These are phyloP conservation scores for Nitzschia sp. DNA, from an alignment of 108 stramenopile species.

Conservation along the genomic window DNA sequence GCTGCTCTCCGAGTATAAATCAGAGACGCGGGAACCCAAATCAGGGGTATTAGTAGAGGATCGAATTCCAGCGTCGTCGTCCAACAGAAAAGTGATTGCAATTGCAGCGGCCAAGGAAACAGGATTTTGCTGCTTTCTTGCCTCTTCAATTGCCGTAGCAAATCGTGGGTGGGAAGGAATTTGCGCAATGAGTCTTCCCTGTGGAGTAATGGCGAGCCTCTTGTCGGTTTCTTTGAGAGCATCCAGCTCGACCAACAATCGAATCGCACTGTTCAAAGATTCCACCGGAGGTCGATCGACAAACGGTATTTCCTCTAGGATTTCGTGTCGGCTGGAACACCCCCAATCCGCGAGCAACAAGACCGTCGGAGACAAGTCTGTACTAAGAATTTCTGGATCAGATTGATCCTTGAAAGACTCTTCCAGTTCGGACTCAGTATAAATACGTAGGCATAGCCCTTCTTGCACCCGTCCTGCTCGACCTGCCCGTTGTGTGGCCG, in stretches of 20 bases:
- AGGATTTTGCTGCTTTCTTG: slow-evolving; percentile 12
- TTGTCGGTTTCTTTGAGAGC: slow-evolving; percentile 26
- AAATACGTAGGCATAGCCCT: slow-evolving; percentile 80
- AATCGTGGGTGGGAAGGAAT: slow-evolving; percentile 82
- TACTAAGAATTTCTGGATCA: slow-evolving; percentile 69
- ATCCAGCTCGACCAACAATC: slow-evolving; percentile 50
- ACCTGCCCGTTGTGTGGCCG: slow-evolving; percentile 79
- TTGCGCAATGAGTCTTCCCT: slow-evolving; percentile 53
- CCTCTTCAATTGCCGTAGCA: slow-evolving; percentile 51
- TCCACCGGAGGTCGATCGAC: slow-evolving; percentile 66
- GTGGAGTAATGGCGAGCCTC: slow-evolving; percentile 32
- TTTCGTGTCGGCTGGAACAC: slow-evolving; percentile 58
- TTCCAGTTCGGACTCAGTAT: slow-evolving; percentile 60
- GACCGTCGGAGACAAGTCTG: slow-evolving; percentile 68
- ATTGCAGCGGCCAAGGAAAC: slow-evolving; percentile 45
- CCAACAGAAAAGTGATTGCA: slow-evolving; percentile 41
- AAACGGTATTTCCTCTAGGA: slow-evolving; percentile 71
- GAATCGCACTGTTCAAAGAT: slow-evolving; percentile 53
- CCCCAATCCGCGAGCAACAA: slow-evolving; percentile 82
- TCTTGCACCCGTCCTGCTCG: slow-evolving; percentile 81
- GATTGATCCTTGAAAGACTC: slow-evolving; percentile 33
- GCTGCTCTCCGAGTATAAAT: slow-evolving; percentile 17
- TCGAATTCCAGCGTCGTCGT: slow-evolving; percentile 30
- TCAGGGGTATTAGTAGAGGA: slow-evolving; percentile 9
- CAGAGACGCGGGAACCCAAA: slow-evolving; percentile 32